A percentile compares a stretch with the other conserved stretches of the same genome.
Conservation (phyloP, 306 rosid genomes). For the Fagus sylvatica region DNA sequence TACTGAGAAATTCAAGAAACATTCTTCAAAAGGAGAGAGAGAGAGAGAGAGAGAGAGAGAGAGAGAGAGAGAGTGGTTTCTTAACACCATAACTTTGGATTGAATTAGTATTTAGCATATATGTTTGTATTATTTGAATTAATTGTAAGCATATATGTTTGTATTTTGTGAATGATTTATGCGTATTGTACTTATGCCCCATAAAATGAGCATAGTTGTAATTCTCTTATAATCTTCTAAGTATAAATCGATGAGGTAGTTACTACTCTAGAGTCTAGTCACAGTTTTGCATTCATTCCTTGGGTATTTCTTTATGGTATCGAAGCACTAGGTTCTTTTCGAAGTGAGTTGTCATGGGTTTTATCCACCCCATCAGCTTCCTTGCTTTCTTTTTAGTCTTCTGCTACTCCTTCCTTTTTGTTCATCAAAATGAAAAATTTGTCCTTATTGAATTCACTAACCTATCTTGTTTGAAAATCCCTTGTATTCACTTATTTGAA, state of each 20-base stretch:
- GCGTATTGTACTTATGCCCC: not conserved
- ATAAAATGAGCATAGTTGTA: not conserved
- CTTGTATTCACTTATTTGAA: no score
- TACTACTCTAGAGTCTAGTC: not conserved
- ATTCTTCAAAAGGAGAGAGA: not conserved
- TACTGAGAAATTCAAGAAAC: no score
- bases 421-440: no score
- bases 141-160: not conserved
- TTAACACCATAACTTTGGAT: not conserved
- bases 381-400: not conserved
- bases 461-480: no score
- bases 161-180: no score
- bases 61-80: not conserved
- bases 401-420: not conserved
- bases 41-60: not conserved
- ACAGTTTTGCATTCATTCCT: not conserved
- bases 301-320: not conserved
- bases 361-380: not conserved
- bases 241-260: not conserved
- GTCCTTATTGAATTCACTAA: no score
- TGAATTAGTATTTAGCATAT: conserved; percentile 2
- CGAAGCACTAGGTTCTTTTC: not conserved
- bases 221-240: not conserved
- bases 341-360: not conserved
- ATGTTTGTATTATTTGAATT: no score